These are phyloP conservation scores for Polyporus arcularius DNA, from an alignment of 768 basidiomycete species.

Conservation along the genomic window DNA sequence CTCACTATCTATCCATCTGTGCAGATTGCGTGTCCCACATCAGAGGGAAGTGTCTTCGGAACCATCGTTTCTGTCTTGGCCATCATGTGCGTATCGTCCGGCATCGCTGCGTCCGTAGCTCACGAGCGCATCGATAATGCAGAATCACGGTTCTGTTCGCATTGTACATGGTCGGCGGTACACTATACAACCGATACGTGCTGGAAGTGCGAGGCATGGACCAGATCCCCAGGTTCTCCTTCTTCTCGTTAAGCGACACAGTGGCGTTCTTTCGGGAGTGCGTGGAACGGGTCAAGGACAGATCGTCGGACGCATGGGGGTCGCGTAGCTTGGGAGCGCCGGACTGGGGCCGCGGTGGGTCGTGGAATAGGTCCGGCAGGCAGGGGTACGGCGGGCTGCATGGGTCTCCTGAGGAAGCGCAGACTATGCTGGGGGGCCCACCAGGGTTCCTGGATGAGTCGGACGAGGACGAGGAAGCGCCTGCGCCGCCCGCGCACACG, in stretches of 20 bases:
- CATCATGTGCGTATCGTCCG: slow-evolving; percentile 51
- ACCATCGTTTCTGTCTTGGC: slow-evolving; percentile 56
- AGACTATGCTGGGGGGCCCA: slow-evolving; percentile 29
- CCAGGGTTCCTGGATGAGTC: slow-evolving; percentile 30
- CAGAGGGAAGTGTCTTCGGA: slow-evolving; percentile 52
- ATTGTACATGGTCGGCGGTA: slow-evolving; percentile 67
- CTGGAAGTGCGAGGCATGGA: slow-evolving; percentile 72
- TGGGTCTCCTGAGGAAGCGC: slow-evolving; percentile 27
- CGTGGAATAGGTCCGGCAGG: slow-evolving; percentile 19
- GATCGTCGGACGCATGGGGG: slow-evolving; percentile 25
- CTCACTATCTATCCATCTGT: neutral
- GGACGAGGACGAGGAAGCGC: slow-evolving; percentile 26
- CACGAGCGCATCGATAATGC: slow-evolving; percentile 2
- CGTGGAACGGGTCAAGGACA: slow-evolving; percentile 22
- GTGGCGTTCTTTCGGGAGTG: slow-evolving; percentile 25
- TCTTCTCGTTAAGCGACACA: slow-evolving; percentile 32
- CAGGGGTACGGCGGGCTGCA: slow-evolving; percentile 28
- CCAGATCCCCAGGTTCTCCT: slow-evolving; percentile 66
- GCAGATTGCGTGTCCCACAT: slow-evolving; percentile 74
- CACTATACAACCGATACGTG: slow-evolving; percentile 77
- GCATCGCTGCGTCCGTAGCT: neutral
- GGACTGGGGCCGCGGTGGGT: slow-evolving; percentile 16
- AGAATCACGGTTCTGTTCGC: slow-evolving; percentile 60
- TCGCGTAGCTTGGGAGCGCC: slow-evolving; percentile 24
- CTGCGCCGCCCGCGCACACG: neutral